phyloP scores from a whole-genome alignment of 1,139 yeast genomes.

The Pichia sp. region DNA sequence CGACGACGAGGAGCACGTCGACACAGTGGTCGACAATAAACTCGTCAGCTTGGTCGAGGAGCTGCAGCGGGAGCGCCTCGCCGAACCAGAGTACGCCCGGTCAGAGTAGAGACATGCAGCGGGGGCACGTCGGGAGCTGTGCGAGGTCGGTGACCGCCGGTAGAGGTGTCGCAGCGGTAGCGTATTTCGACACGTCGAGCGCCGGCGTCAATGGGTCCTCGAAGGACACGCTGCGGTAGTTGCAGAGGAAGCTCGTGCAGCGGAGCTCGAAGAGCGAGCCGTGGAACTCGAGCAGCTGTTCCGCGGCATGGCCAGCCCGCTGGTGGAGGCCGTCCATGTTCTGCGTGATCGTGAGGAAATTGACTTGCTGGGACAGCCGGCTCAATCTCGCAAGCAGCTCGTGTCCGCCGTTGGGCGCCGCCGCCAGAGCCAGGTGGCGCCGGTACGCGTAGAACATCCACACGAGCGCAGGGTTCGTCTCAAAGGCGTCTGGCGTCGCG shows the following conservation, averaged over 20 bases:
- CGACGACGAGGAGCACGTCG: constrained; percentile 75
- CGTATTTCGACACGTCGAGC: constrained; percentile 31
- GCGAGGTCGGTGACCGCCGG: constrained; percentile 39
- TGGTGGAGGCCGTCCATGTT: constrained; percentile 74
- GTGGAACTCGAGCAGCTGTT: constrained; percentile 60
- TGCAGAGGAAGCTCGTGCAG: constrained; percentile 75
- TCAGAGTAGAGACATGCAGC: constrained; percentile 60
- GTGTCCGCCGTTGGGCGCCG: constrained; percentile 73
- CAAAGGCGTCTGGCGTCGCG: constrained; percentile 89
- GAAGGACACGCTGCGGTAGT: constrained; percentile 51
- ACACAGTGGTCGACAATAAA: constrained; percentile 57
- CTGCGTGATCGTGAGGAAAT: constrained; percentile 66
- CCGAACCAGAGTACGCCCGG: constrained; percentile 97
- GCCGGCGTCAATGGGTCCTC: constrained; percentile 62
- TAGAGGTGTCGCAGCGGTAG: constrained; percentile 8
- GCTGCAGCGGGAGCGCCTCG: constrained; percentile 64
- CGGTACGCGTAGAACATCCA: constrained; percentile 85
- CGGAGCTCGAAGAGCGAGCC: constrained; percentile 70
- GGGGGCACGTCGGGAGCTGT: constrained; percentile 74
- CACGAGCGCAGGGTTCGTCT: constrained; percentile 74
- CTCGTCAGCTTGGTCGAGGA: constrained; percentile 63
- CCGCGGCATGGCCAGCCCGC: constrained; percentile 57
- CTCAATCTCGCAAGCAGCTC: constrained; percentile 55
- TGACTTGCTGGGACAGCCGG: constrained; percentile 23
- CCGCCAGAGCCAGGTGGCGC: constrained; percentile 57